phyloP scores from a whole-genome alignment of 306 rosid genomes.

The Prunus armeniaca region DNA sequence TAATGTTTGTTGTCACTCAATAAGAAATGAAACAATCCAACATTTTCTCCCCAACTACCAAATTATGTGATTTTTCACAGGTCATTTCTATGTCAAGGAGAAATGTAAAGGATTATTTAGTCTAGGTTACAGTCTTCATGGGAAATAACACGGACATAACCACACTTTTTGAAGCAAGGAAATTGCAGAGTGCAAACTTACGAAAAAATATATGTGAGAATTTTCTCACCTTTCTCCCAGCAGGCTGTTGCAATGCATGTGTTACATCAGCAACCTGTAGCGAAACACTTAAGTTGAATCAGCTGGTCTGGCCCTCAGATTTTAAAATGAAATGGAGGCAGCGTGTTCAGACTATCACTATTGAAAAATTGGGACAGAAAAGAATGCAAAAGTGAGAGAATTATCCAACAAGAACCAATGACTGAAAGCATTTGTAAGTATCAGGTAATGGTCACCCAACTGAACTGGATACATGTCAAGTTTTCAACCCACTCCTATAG shows the following conservation, averaged over 20 bases:
- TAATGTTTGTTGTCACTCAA: background rate
- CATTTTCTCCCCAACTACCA: background rate
- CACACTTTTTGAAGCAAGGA: background rate
- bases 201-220: background rate
- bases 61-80: background rate
- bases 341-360: constrained; percentile 5
- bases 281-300: constrained; percentile 12
- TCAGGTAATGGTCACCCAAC: background rate
- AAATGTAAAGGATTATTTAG: background rate
- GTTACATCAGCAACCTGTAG: constrained; percentile 89
- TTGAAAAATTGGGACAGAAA: background rate
- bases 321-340: constrained; percentile 7
- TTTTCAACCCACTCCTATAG: background rate
- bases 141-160: background rate
- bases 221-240: constrained; percentile 77
- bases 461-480: background rate
- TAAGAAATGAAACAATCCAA: background rate
- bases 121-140: background rate
- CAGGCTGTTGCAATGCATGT: constrained; percentile 94
- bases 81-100: background rate
- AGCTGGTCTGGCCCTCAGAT: constrained; percentile 22
- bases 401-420: background rate
- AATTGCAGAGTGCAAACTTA: background rate
- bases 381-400: background rate
- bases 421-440: background rate